Evolutionary conservation across 495 filamentous ascomycete genomes (phyloP).

Genomic region (Talaromyces ruber): DNA sequence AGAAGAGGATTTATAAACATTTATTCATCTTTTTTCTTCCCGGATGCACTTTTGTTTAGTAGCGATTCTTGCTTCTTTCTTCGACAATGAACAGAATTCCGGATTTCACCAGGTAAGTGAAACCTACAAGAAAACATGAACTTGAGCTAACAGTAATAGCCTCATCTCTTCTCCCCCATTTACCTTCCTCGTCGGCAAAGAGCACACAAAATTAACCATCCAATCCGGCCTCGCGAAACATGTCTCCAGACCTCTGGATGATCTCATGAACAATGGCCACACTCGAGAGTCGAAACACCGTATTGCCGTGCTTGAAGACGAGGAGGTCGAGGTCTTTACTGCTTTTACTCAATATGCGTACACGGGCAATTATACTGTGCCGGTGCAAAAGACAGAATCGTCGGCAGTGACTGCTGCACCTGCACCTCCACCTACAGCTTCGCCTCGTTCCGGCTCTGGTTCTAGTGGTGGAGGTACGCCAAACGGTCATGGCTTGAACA

Average conservation of each 20-base stretch:
- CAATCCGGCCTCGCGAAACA: constrained; percentile 38
- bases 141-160: constrained; percentile 14
- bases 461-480: background rate
- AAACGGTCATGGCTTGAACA: background rate
- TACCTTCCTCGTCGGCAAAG: constrained; percentile 41
- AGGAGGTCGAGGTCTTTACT: constrained; percentile 38
- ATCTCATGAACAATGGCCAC: constrained; percentile 37
- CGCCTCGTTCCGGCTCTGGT: background rate
- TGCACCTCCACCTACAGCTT: background rate
- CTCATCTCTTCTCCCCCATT: constrained; percentile 36
- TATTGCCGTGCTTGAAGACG: constrained; percentile 34
- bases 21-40: background rate
- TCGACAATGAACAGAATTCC: constrained; percentile 6
- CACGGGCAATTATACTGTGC: constrained; percentile 36
- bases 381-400: constrained; percentile 6
- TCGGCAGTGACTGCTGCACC: background rate
- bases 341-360: constrained; percentile 44
- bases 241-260: constrained; percentile 38
- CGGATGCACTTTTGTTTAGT: background rate
- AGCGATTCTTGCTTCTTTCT: background rate
- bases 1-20: background rate
- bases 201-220: constrained; percentile 35
- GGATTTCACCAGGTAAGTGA: constrained; percentile 10
- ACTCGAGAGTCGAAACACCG: constrained; percentile 37
- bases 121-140: background rate